Percentiles rank a stretch among this genome's conserved stretches.
phyloP scores from a whole-genome alignment of 2,329 filamentous ascomycete genomes.

The Sphaerulina musiva region DNA sequence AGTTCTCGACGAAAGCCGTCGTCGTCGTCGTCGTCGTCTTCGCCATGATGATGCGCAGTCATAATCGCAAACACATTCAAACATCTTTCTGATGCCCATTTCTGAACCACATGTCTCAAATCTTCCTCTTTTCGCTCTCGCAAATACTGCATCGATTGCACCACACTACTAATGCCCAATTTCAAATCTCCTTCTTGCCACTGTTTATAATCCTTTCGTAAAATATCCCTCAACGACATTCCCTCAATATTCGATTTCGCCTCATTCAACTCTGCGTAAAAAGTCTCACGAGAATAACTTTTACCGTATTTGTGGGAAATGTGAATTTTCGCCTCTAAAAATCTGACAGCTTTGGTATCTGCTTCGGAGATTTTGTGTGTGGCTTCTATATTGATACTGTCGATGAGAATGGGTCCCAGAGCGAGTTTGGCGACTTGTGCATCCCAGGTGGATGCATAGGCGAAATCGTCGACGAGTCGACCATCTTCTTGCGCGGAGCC shows the following conservation, averaged over 20 bases:
- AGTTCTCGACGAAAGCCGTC: constrained; percentile 60
- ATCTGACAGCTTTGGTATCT: constrained; percentile 53
- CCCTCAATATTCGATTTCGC: constrained; percentile 63
- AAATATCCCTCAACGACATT: constrained; percentile 58
- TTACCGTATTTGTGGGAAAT: constrained; percentile 30
- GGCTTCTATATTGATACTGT: constrained; percentile 59
- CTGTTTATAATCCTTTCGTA: constrained; percentile 80
- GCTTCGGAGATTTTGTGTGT: constrained; percentile 57
- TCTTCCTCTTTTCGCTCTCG: constrained; percentile 46
- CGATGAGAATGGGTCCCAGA: constrained; percentile 65
- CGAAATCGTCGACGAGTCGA: constrained; percentile 33
- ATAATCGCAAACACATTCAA: constrained; percentile 63
- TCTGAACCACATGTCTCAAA: constrained; percentile 46
- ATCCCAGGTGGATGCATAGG: constrained; percentile 42
- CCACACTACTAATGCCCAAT: constrained; percentile 62
- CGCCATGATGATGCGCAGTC: constrained; percentile 51
- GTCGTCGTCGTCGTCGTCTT: constrained; percentile 31
- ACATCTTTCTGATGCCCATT: constrained; percentile 51
- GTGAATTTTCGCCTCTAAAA: constrained; percentile 53
- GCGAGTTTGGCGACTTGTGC: constrained; percentile 60
- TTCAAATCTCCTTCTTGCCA: constrained; percentile 54
- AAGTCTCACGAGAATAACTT: constrained; percentile 51
- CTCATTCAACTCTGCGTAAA: constrained; percentile 52
- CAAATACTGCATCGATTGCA: constrained; percentile 58
- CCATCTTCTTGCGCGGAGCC: constrained; percentile 38